Conservation (phyloP, 805 yeast species). For the Yarrowia sp. region DNA sequence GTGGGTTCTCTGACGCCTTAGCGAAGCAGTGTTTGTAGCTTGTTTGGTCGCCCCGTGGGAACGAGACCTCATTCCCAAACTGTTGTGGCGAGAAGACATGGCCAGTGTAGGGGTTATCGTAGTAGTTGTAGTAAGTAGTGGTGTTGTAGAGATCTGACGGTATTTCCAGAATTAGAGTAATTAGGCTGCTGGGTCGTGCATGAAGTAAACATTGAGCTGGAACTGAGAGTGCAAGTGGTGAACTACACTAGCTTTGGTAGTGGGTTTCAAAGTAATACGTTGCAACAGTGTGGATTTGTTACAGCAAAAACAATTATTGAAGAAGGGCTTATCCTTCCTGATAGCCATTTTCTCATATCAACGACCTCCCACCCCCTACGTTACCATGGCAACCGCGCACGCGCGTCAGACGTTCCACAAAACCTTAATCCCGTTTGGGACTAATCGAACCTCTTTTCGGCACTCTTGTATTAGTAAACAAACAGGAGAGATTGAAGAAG, state of each 20-base stretch:
- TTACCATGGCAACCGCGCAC: slow-evolving; percentile 20
- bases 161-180: slow-evolving; percentile 3
- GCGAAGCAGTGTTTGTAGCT: slow-evolving; percentile 6
- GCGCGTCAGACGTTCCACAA: slow-evolving; percentile 12
- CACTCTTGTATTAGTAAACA: background rate
- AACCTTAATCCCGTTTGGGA: slow-evolving; percentile 6
- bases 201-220: slow-evolving; percentile 21
- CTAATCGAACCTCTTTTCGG: slow-evolving; percentile 24
- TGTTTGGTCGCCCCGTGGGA: slow-evolving; percentile 10
- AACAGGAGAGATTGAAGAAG: background rate
- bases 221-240: no score
- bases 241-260: background rate
- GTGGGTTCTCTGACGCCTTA: slow-evolving; percentile 8
- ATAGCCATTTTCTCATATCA: no score
- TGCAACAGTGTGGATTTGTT: no score
- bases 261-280: background rate
- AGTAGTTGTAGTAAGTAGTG: slow-evolving; percentile 7
- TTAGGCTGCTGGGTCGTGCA: slow-evolving; percentile 32
- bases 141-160: slow-evolving; percentile 3
- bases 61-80: slow-evolving; percentile 15
- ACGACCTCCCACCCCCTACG: background rate
- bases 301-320: no score
- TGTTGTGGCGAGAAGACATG: slow-evolving; percentile 32
- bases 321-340: no score
- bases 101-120: background rate